Percentiles rank a stretch among this genome's conserved stretches.
These are phyloP conservation scores for Pestalotiopsis fici DNA, from an alignment of 2,329 filamentous ascomycete species.

Conservation along the genomic window DNA sequence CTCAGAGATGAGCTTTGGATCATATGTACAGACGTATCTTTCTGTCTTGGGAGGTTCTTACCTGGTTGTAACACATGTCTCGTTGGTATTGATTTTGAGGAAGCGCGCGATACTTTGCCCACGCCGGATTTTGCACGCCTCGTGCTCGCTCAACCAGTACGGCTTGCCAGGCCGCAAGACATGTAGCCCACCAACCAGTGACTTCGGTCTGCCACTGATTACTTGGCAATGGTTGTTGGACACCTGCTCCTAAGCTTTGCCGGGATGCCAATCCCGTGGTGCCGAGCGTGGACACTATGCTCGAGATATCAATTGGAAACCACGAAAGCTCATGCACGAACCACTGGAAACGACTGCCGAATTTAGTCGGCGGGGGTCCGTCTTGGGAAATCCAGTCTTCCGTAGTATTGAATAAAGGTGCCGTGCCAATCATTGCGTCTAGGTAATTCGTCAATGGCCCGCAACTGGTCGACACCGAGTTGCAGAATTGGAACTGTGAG, in stretches of 20 bases:
- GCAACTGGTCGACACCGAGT: background rate
- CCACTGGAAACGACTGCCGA: no score
- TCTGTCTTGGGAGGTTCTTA: background rate
- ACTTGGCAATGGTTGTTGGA: background rate
- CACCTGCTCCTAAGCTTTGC: background rate
- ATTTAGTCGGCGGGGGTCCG: no score
- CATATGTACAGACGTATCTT: no score
- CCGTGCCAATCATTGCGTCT: background rate
- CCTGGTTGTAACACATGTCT: background rate
- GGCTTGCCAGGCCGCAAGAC: background rate
- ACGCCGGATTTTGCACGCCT: background rate
- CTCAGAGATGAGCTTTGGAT: background rate
- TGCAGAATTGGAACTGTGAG: background rate
- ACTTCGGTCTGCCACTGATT: conserved; percentile 4
- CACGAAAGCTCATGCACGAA: no score
- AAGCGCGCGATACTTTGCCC: background rate
- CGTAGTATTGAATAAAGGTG: background rate
- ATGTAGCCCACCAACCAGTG: background rate
- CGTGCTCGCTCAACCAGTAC: background rate
- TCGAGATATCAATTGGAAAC: no score
- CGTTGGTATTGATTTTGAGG: background rate
- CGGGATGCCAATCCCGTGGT: background rate
- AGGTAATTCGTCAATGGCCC: background rate
- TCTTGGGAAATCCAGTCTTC: no score
- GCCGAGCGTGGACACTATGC: background rate